Percentiles rank a stretch among this genome's conserved stretches.
Evolutionary conservation across 352 stramenopile species (phyloP).

Genomic region (Phytopythium kandeliae): DNA sequence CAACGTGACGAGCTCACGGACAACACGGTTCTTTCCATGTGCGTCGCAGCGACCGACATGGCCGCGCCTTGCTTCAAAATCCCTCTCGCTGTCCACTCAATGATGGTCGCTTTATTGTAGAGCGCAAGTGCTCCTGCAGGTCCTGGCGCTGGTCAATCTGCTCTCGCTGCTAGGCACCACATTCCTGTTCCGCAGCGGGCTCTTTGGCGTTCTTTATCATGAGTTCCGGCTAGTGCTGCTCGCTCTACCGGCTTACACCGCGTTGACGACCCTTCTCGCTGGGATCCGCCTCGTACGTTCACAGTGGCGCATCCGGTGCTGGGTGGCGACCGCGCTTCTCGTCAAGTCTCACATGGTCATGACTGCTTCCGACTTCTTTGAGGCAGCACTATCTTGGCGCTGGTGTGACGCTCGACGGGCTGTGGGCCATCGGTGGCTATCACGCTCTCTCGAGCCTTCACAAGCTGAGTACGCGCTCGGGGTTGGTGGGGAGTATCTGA

Average conservation of each 20-base stretch:
- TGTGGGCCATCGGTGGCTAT: conserved; percentile 47
- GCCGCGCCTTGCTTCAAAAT: neutral
- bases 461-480: conserved; percentile 49
- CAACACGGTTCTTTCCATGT: conserved; percentile 35
- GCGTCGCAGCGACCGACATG: neutral
- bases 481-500: neutral
- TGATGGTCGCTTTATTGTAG: too few species aligned
- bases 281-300: conserved; percentile 30
- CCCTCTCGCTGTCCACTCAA: too few species aligned
- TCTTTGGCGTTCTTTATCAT: conserved; percentile 50
- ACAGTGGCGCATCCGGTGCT: too few species aligned
- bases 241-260: conserved; percentile 44
- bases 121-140: conserved; percentile 61
- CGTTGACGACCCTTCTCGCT: conserved; percentile 37
- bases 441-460: conserved; percentile 36
- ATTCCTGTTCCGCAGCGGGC: conserved; percentile 66
- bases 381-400: conserved; percentile 27
- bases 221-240: conserved; percentile 47
- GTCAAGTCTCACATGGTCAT: neutral
- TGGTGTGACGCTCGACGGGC: conserved; percentile 18
- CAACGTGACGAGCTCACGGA: conserved; percentile 9
- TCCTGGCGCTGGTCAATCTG: conserved; percentile 47
- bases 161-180: conserved; percentile 52
- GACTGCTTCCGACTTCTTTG: neutral
- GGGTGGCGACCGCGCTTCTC: too few species aligned